Conservation (phyloP, 2,329 filamentous ascomycete genomes). For the Aureobasidium musti region DNA sequence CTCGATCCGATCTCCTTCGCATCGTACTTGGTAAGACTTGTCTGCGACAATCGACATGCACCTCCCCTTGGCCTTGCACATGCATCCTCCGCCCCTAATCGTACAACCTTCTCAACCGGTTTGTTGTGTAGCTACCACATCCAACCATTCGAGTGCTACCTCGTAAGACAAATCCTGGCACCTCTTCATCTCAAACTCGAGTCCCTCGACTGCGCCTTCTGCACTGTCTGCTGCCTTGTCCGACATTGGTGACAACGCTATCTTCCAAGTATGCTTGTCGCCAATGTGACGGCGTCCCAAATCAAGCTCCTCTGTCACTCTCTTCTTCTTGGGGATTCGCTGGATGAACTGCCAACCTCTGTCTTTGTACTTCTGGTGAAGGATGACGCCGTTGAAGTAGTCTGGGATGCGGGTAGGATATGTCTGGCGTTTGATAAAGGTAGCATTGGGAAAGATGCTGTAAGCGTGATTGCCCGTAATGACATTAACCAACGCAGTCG, state of each 20-base stretch:
- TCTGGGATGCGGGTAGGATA: constrained; percentile 20
- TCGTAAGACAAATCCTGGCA: background rate
- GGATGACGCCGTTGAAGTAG: constrained; percentile 24
- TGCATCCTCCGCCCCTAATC: background rate
- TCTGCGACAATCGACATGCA: background rate
- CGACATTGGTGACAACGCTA: constrained; percentile 1
- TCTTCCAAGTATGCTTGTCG: constrained; percentile 24
- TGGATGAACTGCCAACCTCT: constrained; percentile 20
- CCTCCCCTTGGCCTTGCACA: constrained; percentile 2
- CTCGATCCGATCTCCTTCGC: background rate
- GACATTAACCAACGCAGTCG: constrained; percentile 21
- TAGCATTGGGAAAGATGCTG: constrained; percentile 18
- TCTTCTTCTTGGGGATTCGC: background rate
- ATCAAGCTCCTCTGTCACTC: background rate
- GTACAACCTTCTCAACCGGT: background rate
- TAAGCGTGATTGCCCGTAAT: constrained; percentile 19
- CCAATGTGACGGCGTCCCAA: constrained; percentile 14
- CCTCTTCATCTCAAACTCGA: constrained; percentile 1
- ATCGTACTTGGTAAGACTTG: background rate
- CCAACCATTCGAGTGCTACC: background rate
- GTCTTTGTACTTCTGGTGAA: constrained; percentile 11
- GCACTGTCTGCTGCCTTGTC: background rate
- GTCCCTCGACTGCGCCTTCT: constrained; percentile 10
- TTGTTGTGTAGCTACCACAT: background rate
- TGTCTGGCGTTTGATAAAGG: constrained; percentile 8